Percentiles rank a stretch among this genome's conserved stretches.
Conservation (phyloP, 768 basidiomycete genomes). For the Infundibulicybe gibba region DNA sequence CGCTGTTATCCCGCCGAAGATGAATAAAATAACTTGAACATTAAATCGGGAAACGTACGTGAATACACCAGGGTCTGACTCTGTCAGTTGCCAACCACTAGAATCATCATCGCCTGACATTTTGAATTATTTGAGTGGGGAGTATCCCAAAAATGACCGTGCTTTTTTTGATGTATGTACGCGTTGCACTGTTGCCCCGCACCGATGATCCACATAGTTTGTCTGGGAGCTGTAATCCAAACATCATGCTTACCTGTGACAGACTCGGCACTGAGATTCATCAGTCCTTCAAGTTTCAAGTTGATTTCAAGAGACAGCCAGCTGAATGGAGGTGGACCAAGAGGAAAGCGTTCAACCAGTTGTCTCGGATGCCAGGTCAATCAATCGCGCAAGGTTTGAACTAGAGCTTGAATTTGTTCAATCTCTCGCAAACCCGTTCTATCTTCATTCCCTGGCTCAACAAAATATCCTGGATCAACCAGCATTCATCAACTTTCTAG, state of each 20-base stretch:
- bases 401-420: constrained; percentile 92
- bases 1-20: constrained; percentile 43
- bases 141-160: no score
- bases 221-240: no score
- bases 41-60: constrained; percentile 48
- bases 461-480: constrained; percentile 85
- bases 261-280: no score
- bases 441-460: constrained; percentile 83
- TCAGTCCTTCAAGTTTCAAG: no score
- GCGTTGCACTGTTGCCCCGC: no score
- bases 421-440: constrained; percentile 91
- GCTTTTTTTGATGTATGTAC: no score
- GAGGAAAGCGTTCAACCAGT: constrained; percentile 10
- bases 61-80: constrained; percentile 80
- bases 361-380: constrained; percentile 48
- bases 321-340: constrained; percentile 5
- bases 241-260: no score
- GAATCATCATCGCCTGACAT: constrained; percentile 63
- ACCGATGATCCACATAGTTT: no score
- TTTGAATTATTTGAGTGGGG: constrained; percentile 3
- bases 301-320: no score
- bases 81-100: constrained; percentile 75
- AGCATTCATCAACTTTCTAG: constrained; percentile 81
- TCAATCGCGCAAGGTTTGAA: constrained; percentile 76
- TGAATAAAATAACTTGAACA: constrained; percentile 4